Evolutionary conservation across 805 yeast species (phyloP).

Genomic region (Candida takata): DNA sequence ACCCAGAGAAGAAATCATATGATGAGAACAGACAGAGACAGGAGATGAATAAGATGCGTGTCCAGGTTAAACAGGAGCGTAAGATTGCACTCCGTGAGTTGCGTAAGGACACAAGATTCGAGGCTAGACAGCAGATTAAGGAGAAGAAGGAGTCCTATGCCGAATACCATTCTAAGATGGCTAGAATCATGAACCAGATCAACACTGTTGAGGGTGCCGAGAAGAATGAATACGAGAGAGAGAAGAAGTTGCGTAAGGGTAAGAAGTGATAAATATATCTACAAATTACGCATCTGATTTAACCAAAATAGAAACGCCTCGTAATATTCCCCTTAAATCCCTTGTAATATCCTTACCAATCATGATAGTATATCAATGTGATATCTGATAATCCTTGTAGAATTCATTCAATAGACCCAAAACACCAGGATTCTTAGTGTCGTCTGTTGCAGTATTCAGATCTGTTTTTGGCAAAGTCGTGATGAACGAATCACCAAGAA

Average conservation of each 20-base stretch:
- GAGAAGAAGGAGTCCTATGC: conserved; percentile 70
- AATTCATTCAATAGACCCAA: conserved; percentile 76
- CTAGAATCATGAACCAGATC: conserved; percentile 76
- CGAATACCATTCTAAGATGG: conserved; percentile 86
- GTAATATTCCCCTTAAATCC: neutral
- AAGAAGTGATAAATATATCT: conserved; percentile 23
- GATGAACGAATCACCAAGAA: conserved; percentile 39
- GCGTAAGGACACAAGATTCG: conserved; percentile 81
- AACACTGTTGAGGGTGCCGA: conserved; percentile 94
- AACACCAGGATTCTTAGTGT: conserved; percentile 45
- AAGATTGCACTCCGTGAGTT: conserved; percentile 84
- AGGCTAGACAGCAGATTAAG: conserved; percentile 75
- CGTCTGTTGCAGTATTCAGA: conserved; percentile 25
- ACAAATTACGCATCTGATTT: neutral
- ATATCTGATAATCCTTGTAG: conserved; percentile 39
- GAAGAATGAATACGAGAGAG: conserved; percentile 86
- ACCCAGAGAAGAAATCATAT: conserved; percentile 89
- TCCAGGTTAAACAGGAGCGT: conserved; percentile 85
- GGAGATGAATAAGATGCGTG: conserved; percentile 75
- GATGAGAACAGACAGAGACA: conserved; percentile 77
- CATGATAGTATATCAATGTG: conserved; percentile 4
- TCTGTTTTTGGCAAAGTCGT: conserved; percentile 32
- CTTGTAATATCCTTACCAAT: too few species aligned
- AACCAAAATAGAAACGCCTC: too few species aligned
- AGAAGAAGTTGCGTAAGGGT: conserved; percentile 57